These are phyloP conservation scores for Penicillium cosmopolitanum DNA, from an alignment of 495 filamentous ascomycete species.

Conservation along the genomic window DNA sequence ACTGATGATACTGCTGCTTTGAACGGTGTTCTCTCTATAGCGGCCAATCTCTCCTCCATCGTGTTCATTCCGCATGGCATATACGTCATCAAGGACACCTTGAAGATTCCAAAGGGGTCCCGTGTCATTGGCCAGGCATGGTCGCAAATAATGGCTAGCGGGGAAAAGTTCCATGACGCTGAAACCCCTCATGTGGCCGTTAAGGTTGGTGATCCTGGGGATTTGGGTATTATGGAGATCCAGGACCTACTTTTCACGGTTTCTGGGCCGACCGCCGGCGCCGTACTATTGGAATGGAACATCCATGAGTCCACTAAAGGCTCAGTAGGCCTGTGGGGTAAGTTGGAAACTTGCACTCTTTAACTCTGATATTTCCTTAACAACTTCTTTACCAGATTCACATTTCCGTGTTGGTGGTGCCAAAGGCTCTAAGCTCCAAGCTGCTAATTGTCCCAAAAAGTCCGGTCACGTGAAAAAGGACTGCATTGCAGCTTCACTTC, in stretches of 20 bases:
- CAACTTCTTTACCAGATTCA: slow-evolving; percentile 45
- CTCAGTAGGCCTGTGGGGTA: slow-evolving; percentile 67
- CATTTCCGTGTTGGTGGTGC: slow-evolving; percentile 79
- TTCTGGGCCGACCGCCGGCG: slow-evolving; percentile 75
- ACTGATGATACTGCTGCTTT: slow-evolving; percentile 58
- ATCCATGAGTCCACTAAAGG: slow-evolving; percentile 63
- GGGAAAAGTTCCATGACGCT: slow-evolving; percentile 65
- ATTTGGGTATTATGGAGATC: slow-evolving; percentile 74
- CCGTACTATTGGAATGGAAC: slow-evolving; percentile 87
- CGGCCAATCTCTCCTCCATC: slow-evolving; percentile 47
- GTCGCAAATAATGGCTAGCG: slow-evolving; percentile 78
- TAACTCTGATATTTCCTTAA: too few relatives aligned
- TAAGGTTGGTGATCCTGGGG: slow-evolving; percentile 73
- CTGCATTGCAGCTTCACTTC: slow-evolving; percentile 63
- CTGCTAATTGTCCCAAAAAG: slow-evolving; percentile 61
- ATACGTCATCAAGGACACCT: slow-evolving; percentile 76
- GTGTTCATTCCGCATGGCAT: slow-evolving; percentile 83
- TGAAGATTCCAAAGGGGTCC: slow-evolving; percentile 63
- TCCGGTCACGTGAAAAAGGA: slow-evolving; percentile 45
- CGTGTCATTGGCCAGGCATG: slow-evolving; percentile 80
- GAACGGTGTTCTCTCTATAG: slow-evolving; percentile 65
- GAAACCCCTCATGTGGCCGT: slow-evolving; percentile 74
- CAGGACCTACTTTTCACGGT: slow-evolving; percentile 75
- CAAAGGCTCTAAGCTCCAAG: slow-evolving; percentile 72
- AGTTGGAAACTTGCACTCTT: too few relatives aligned